Evolutionary conservation across 495 filamentous ascomycete genomes (phyloP).

Genomic region (Talaromyces nanjingensis): DNA sequence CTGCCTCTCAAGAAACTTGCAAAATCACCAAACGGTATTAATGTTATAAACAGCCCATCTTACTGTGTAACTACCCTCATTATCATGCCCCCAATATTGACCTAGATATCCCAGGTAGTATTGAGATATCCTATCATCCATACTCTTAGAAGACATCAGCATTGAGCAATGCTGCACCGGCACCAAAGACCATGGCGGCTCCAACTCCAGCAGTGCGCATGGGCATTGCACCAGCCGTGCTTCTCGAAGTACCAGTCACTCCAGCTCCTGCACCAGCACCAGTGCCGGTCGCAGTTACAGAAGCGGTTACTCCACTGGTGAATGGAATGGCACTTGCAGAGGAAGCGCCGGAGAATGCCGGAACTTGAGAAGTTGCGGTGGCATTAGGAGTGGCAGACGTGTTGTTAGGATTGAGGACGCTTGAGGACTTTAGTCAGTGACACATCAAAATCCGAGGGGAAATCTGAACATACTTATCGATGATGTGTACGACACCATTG

Average conservation of each 20-base stretch:
- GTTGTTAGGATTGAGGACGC: slow-evolving; percentile 56
- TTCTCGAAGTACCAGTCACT: slow-evolving; percentile 5
- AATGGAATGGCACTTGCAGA: slow-evolving; percentile 17
- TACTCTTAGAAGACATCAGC: neutral
- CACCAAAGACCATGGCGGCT: slow-evolving; percentile 33
- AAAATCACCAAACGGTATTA: neutral
- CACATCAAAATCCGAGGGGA: neutral
- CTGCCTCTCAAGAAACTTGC: neutral
- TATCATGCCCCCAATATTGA: neutral
- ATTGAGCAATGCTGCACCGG: slow-evolving; percentile 18
- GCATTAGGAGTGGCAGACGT: slow-evolving; percentile 37
- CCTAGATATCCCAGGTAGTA: neutral
- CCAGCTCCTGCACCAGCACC: slow-evolving; percentile 5
- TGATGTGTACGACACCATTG: slow-evolving; percentile 52
- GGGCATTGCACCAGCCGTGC: slow-evolving; percentile 12
- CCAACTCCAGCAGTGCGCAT: slow-evolving; percentile 28
- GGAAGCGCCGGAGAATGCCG: slow-evolving; percentile 46
- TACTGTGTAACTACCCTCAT: neutral
- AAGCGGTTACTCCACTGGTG: slow-evolving; percentile 23
- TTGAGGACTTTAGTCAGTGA: slow-evolving; percentile 13
- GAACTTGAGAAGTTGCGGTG: slow-evolving; percentile 32
- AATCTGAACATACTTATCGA: slow-evolving; percentile 3
- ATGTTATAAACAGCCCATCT: neutral
- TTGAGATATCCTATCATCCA: neutral
- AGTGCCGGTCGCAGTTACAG: slow-evolving; percentile 16